These are phyloP conservation scores for Cercophora scortea DNA, from an alignment of 495 filamentous ascomycete genomes.

Conservation along the genomic window DNA sequence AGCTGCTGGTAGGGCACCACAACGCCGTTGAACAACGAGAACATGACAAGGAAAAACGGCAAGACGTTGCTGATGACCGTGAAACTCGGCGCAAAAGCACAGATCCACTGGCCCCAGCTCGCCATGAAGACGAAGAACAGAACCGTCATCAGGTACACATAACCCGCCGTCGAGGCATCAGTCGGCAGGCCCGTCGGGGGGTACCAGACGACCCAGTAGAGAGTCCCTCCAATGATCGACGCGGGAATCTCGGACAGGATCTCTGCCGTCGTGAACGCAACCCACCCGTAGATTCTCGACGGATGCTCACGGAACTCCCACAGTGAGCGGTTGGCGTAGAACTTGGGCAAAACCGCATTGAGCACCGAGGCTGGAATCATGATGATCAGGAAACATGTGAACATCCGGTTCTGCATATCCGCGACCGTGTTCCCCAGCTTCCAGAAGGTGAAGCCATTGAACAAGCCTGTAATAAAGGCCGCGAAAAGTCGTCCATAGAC, in stretches of 20 bases:
- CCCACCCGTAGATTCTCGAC: constrained; percentile 73
- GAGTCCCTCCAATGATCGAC: constrained; percentile 49
- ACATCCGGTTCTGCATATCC: constrained; percentile 76
- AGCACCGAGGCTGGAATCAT: constrained; percentile 62
- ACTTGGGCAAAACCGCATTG: constrained; percentile 77
- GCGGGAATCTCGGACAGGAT: constrained; percentile 71
- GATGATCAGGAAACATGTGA: constrained; percentile 67
- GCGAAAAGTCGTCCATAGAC: constrained; percentile 61
- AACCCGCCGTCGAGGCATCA: constrained; percentile 58
- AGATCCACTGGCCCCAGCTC: constrained; percentile 80
- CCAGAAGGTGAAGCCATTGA: constrained; percentile 88
- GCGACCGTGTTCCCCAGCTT: constrained; percentile 56
- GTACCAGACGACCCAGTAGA: constrained; percentile 80
- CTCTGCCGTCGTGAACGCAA: constrained; percentile 72
- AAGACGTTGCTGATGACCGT: constrained; percentile 68
- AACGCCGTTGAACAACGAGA: constrained; percentile 69
- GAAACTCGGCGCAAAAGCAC: constrained; percentile 71
- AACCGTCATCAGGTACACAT: constrained; percentile 77
- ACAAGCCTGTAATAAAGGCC: constrained; percentile 45
- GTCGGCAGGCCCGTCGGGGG: constrained; percentile 64
- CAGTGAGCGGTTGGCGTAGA: constrained; percentile 67
- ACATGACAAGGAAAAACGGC: constrained; percentile 77
- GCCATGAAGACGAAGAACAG: constrained; percentile 75
- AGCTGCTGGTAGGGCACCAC: constrained; percentile 53
- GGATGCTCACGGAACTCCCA: constrained; percentile 74